phyloP scores from a whole-genome alignment of 768 basidiomycete species.

The Suillus subluteus region DNA sequence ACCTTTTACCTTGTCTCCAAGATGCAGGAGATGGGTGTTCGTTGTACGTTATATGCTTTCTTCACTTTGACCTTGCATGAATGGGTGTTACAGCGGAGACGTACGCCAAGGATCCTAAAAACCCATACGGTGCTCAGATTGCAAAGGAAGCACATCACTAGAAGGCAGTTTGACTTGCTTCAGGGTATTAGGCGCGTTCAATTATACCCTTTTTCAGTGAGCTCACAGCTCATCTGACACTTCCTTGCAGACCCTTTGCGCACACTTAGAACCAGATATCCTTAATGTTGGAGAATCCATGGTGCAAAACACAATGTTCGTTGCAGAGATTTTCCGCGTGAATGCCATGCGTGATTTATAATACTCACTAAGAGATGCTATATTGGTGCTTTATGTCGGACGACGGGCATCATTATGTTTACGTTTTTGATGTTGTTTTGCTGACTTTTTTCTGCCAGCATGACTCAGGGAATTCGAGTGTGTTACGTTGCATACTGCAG shows the following conservation, averaged over 20 bases:
- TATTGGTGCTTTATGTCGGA: not conserved
- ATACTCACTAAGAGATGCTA: not conserved
- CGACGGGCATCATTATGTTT: not conserved
- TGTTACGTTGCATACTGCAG: not conserved
- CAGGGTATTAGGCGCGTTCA: not conserved
- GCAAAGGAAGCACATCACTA: not conserved
- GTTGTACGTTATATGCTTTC: not conserved
- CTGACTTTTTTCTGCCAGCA: not conserved
- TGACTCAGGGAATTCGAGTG: not conserved
- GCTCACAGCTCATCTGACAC: not conserved
- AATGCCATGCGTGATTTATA: not conserved
- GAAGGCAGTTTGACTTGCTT: not conserved
- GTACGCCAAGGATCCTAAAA: not conserved
- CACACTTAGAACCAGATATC: not conserved
- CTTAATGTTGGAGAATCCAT: not conserved
- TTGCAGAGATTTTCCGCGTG: not conserved
- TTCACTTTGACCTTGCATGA: not conserved
- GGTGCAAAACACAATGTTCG: not conserved
- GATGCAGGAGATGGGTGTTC: conserved; percentile 1
- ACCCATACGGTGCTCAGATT: not conserved
- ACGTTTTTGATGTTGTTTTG: not conserved
- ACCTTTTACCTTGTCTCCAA: not conserved
- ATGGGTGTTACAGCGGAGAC: not conserved
- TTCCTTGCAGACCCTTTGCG: not conserved
- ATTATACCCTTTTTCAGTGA: not conserved